Percentiles rank a stretch among this genome's conserved stretches.
Evolutionary conservation across 192 early-diverging fungal genomes (phyloP).

Genomic region (Phlyctochytrium arcticum): DNA sequence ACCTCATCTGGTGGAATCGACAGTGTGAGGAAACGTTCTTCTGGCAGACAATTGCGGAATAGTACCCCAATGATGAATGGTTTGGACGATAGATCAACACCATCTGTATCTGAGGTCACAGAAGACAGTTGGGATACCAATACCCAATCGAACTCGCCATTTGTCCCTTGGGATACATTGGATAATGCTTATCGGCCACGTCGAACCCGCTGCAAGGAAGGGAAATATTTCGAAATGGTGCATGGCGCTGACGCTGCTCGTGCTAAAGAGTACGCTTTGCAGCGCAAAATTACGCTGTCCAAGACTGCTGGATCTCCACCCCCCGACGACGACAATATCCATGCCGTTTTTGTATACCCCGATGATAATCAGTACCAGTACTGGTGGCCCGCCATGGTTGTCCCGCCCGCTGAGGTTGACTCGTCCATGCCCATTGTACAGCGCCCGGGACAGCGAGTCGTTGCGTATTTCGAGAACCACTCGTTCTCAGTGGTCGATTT

Average conservation of each 20-base stretch:
- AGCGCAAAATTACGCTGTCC: no score
- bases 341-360: slow-evolving; percentile 33
- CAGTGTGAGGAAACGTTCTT: no score
- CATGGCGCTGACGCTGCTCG: neutral
- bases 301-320: neutral
- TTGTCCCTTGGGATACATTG: neutral
- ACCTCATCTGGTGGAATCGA: no score
- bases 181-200: neutral
- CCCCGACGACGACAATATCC: neutral
- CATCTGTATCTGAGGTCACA: no score
- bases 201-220: neutral
- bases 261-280: no score
- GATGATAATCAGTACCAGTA: slow-evolving; percentile 16
- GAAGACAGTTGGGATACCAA: no score
- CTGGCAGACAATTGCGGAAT: no score
- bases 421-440: slow-evolving; percentile 23
- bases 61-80: no score
- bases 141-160: no score
- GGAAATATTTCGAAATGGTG: neutral
- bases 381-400: slow-evolving; percentile 46
- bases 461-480: slow-evolving; percentile 26
- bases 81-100: no score
- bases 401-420: slow-evolving; percentile 26
- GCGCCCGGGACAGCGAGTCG: slow-evolving; percentile 19
- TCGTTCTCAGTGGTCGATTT: slow-evolving; percentile 9